Base-by-base conservation (phyloP, 345 rosid species). In the Eucalyptus decipiens region DNA sequence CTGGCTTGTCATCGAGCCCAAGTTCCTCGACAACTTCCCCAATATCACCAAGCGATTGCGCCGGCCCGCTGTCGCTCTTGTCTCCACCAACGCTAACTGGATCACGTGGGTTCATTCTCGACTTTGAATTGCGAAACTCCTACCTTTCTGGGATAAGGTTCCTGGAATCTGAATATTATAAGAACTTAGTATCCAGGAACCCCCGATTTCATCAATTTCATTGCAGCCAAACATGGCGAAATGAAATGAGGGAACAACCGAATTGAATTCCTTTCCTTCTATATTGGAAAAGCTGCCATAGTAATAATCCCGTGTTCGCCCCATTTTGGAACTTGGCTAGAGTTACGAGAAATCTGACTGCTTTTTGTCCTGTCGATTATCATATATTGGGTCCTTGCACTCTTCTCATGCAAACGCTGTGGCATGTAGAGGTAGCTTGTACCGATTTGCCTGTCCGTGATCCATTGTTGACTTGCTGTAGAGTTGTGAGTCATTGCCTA, bases 41-140 rank as follows among this genome's bases (percentile, higher is more conserved):
- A 89, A 95, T 89, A 89, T 97, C 89, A 93, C 96, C 83, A 95
- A 95, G 87, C 93, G 99, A 91, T 94, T 97, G 62, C 91, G 93
- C 89, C 95, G 99, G 89, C 99, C 99, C n/a, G 99, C 98, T 49
- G 99, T 96, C 37, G 98, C 99, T 90, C 93, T 97, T 80, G 98
- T 97, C 87, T 97, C 99, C 54, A 97, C 98, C 47, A 96, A 97
- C 88, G 97, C 95, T 34, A 91, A 97, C 76, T 97, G 99, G 99
- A 97, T 97, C 91, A 97, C 99, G 98, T 97, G 92, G 95, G 95
- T 85, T n/a, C 45, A 80, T 60, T 86, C 47, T 30, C 65, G 34
- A 34, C 37, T 34, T 60, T 34, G 47, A 86, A 24, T 50, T 52
- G 88, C 69, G 47, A 11, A 76, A 76, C 28, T 76, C 83, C 83